Conservation (phyloP, 345 rosid genomes). For the Arabidopsis thaliana region DNA sequence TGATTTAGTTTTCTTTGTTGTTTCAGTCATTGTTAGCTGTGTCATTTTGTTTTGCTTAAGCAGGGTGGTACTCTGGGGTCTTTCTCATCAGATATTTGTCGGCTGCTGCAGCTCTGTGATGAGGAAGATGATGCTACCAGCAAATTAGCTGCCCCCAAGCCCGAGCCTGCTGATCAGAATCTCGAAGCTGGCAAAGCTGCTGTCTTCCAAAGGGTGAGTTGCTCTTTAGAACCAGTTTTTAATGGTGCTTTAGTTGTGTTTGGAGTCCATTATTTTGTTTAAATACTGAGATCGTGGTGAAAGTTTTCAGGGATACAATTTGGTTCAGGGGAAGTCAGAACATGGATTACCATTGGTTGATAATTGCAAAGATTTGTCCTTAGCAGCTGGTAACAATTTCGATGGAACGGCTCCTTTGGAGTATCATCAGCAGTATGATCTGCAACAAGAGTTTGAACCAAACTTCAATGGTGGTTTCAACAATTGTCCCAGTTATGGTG, state of each 20-base stretch:
- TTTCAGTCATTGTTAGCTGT: slow-evolving; percentile 13
- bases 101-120: slow-evolving; percentile 86
- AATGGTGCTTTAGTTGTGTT: slow-evolving; percentile 3
- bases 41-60: slow-evolving; percentile 13
- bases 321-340: slow-evolving; percentile 67
- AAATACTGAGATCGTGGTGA: slow-evolving; percentile 9
- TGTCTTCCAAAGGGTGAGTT: slow-evolving; percentile 66
- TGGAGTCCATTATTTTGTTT: not conserved
- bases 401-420: slow-evolving; percentile 61
- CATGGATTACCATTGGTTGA: slow-evolving; percentile 56
- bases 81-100: slow-evolving; percentile 88
- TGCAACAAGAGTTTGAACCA: slow-evolving; percentile 70
- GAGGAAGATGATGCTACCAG: slow-evolving; percentile 99
- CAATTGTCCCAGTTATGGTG: slow-evolving; percentile 51
- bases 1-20: slow-evolving; percentile 5
- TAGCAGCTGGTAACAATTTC: slow-evolving; percentile 49
- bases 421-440: slow-evolving; percentile 68
- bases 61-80: slow-evolving; percentile 88
- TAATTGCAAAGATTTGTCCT: slow-evolving; percentile 61
- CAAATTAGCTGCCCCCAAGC: slow-evolving; percentile 78
- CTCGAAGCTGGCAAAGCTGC: slow-evolving; percentile 56
- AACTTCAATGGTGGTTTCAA: slow-evolving; percentile 59
- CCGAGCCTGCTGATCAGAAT: slow-evolving; percentile 78
- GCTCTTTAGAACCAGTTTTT: not conserved
- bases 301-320: slow-evolving; percentile 57